These are phyloP conservation scores for Saprolegnia diclina DNA, from an alignment of 352 stramenopile genomes.

Conservation along the genomic window DNA sequence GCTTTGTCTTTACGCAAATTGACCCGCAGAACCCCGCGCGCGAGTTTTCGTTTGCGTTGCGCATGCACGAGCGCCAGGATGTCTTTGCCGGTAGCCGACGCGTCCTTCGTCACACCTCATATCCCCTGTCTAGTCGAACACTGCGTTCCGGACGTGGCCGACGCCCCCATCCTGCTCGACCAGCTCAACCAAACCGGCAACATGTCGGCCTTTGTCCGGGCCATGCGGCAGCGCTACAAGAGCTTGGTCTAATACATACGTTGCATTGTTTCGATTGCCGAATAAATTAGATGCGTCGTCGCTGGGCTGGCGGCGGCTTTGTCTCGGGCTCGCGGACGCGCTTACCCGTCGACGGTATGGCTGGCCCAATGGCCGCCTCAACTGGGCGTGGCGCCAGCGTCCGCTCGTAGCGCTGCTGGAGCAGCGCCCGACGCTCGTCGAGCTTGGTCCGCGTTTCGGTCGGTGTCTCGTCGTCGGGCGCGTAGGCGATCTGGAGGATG, in stretches of 20 bases:
- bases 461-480: constrained; percentile 49
- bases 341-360: constrained; percentile 27
- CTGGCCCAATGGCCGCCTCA: constrained; percentile 44
- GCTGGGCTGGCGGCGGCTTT: constrained; percentile 29
- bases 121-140: constrained; percentile 41
- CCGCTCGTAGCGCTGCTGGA: constrained; percentile 24
- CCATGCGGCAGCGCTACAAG: constrained; percentile 76
- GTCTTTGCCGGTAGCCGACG: constrained; percentile 46
- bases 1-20: constrained; percentile 66
- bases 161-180: constrained; percentile 43
- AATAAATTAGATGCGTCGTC: constrained; percentile 43
- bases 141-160: constrained; percentile 48
- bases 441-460: constrained; percentile 62
- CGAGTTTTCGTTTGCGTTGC: constrained; percentile 68
- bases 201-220: constrained; percentile 67
- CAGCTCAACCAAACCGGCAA: constrained; percentile 61
- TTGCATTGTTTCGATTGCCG: too few relatives aligned
- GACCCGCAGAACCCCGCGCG: constrained; percentile 46
- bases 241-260: constrained; percentile 27
- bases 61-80: constrained; percentile 52
- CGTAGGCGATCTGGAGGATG: constrained; percentile 56
- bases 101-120: not conserved
- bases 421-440: constrained; percentile 47
- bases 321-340: constrained; percentile 8
- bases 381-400: constrained; percentile 13